A percentile compares a stretch with the other conserved stretches of the same genome.
These are phyloP conservation scores for Coemansia sp. DNA, from an alignment of 192 early-diverging fungal species.

Conservation along the genomic window DNA sequence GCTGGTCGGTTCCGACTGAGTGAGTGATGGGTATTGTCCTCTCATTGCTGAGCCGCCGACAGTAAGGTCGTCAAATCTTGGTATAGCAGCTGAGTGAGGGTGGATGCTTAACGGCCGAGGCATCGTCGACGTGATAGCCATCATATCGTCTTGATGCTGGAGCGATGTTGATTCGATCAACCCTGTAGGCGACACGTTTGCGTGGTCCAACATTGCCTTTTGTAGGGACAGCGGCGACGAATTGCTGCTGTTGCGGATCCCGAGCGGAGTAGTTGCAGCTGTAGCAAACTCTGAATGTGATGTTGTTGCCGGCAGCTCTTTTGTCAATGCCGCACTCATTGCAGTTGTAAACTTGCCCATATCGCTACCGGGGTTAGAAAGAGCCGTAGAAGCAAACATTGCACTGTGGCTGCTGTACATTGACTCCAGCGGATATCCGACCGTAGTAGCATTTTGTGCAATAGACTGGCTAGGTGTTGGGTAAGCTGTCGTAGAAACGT, in stretches of 20 bases:
- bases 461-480: slow-evolving; percentile 24
- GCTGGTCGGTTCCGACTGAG: slow-evolving; percentile 22
- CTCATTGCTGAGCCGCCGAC: neutral
- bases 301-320: slow-evolving; percentile 10
- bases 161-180: slow-evolving; percentile 5
- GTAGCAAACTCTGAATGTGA: slow-evolving; percentile 20
- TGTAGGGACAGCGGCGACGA: slow-evolving; percentile 25
- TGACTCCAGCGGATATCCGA: slow-evolving; percentile 18
- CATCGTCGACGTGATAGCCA: slow-evolving; percentile 11
- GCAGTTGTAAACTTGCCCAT: slow-evolving; percentile 1
- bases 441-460: slow-evolving; percentile 12
- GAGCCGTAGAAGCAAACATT: slow-evolving; percentile 13
- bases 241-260: slow-evolving; percentile 14
- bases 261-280: slow-evolving; percentile 11
- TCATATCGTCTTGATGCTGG: slow-evolving; percentile 7
- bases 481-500: slow-evolving; percentile 14
- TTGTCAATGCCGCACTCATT: neutral
- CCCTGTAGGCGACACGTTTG: slow-evolving; percentile 13
- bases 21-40: slow-evolving; percentile 2
- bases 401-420: slow-evolving; percentile 8
- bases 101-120: slow-evolving; percentile 12
- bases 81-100: neutral
- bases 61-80: slow-evolving; percentile 2
- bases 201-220: slow-evolving; percentile 6
- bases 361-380: neutral